Evolutionary conservation across 225 moss, liverwort and hornwort genomes (phyloP), one percentile per base, ranked within the genome.

Genomic region (Pseudoscleropodium purum): DNA sequence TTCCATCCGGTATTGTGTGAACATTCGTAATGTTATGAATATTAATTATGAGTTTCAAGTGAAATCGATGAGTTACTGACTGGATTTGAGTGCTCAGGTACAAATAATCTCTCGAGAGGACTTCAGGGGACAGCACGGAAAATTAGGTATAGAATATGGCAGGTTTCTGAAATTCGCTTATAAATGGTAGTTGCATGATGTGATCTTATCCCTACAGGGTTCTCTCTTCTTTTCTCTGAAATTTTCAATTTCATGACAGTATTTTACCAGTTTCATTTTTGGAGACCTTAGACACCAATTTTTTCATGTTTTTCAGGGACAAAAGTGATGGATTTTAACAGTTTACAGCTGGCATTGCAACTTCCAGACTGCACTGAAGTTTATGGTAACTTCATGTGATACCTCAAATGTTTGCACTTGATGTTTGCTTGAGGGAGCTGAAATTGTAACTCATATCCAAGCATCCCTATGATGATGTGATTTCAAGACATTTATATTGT

Each of bases 301-400:
- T 79, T 89, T 88, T 61, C 56, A 74, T 87, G 69, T 33, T 62
- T 83, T 77, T 51, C 97, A 98, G 97, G 92, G 41, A 73, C 89
- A 41, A 75, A 91, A 56, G 93, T 92, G 84, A 96, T 95, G 96
- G 91, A 98, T 33, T 95, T 94, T 33, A 83, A 83, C 37, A 89
- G 83, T 90, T 91, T 98, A 83, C 94, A 92, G 90, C 85, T 83
- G 56, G 89, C 86, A 51, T 86, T 94, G 84, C 60, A 81, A 77
- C 94, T 94, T 89, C 94, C 94, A 68, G 90, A 94, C 47, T 94
- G 89, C 88, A 26, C 87, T 43, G 82, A 56, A 80, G 81, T 56
- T 84, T 30, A 27, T 78, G 92, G 92, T 93, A 91, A 84, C 9
- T 57, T 85, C 60, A 45, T 75, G 73, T 39, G 36, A 72, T 47